Conservation (phyloP, 2,329 filamentous ascomycete genomes). For the Dendrostoma leiphaemia region DNA sequence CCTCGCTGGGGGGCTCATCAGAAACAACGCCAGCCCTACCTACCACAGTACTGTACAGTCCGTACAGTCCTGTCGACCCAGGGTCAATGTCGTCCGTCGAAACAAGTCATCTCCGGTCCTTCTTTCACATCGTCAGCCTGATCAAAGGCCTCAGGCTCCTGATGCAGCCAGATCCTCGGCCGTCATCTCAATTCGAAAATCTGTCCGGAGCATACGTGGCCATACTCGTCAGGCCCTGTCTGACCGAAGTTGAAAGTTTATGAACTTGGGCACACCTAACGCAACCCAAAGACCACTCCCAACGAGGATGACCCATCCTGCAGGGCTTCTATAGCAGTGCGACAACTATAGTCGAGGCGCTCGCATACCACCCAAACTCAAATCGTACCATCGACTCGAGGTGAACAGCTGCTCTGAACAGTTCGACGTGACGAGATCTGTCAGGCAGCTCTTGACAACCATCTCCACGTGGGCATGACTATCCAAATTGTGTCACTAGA, state of each 20-base stretch:
- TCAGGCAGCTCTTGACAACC: too few species aligned
- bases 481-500: too few species aligned
- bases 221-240: background rate
- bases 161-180: background rate
- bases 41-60: too few species aligned
- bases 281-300: background rate
- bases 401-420: background rate
- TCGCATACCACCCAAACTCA: background rate
- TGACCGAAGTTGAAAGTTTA: background rate
- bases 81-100: slow-evolving; percentile 19
- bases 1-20: too few species aligned
- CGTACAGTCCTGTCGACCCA: slow-evolving; percentile 3
- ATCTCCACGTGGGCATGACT: background rate
- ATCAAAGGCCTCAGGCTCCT: background rate
- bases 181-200: background rate
- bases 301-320: slow-evolving; percentile 15
- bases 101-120: background rate
- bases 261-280: slow-evolving; percentile 5
- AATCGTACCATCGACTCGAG: background rate
- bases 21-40: background rate
- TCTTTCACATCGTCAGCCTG: background rate
- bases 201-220: background rate
- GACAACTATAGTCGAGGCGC: background rate
- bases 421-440: background rate
- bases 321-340: background rate